A percentile compares a stretch with the other conserved stretches of the same genome.
These are phyloP conservation scores for Amylocarpus encephaloides DNA, from an alignment of 2,329 filamentous ascomycete genomes.

Conservation along the genomic window DNA sequence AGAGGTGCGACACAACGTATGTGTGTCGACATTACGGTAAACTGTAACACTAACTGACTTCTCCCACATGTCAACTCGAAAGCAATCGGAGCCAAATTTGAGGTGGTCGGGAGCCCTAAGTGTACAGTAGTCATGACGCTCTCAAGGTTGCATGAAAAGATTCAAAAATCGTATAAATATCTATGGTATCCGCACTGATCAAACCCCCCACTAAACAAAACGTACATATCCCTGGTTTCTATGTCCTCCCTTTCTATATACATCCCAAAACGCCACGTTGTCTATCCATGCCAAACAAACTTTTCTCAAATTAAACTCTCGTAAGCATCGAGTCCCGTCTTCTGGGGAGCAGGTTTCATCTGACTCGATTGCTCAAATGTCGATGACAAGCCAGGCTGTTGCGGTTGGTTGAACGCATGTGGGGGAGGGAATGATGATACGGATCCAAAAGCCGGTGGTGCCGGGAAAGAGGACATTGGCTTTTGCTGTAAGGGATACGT, in stretches of 20 bases:
- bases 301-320: conserved; percentile 44
- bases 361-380: conserved; percentile 7
- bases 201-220: no score
- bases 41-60: no score
- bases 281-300: neutral
- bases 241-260: neutral
- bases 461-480: conserved; percentile 11
- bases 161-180: no score
- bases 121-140: no score
- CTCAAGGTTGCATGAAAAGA: no score
- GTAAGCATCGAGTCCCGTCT: conserved; percentile 46
- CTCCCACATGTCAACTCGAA: no score
- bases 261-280: neutral
- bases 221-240: neutral
- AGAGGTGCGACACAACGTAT: no score
- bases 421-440: no score
- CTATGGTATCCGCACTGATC: no score
- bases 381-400: conserved; percentile 16
- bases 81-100: no score
- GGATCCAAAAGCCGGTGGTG: conserved; percentile 25
- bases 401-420: conserved; percentile 22
- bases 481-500: conserved; percentile 9
- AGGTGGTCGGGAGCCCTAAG: no score
- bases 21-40: no score
- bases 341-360: conserved; percentile 25